Percentiles rank a stretch among this genome's conserved stretches.
phyloP scores from a whole-genome alignment of 2,329 filamentous ascomycete genomes.

The Claviceps paspali region DNA sequence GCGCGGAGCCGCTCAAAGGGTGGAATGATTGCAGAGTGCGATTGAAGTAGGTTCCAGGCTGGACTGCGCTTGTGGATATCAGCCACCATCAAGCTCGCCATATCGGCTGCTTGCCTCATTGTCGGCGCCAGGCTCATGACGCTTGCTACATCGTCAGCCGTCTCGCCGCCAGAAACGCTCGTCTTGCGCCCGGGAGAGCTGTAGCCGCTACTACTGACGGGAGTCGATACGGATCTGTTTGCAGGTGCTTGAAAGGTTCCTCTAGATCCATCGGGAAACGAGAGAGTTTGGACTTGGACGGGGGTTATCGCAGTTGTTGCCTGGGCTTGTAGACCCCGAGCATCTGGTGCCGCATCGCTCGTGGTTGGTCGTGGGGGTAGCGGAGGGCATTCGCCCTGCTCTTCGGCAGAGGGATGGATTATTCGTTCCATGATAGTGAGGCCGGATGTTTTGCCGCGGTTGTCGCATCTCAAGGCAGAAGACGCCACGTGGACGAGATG shows the following conservation, averaged over 20 bases:
- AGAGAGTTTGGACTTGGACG: constrained; percentile 64
- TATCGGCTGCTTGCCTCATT: constrained; percentile 49
- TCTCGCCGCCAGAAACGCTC: constrained; percentile 27
- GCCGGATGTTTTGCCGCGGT: constrained; percentile 5
- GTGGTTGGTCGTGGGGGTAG: constrained; percentile 36
- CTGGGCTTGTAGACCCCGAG: constrained; percentile 36
- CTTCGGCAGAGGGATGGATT: constrained; percentile 10
- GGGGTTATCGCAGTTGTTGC: constrained; percentile 77
- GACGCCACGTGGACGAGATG: not conserved
- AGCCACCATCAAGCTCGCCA: constrained; percentile 68
- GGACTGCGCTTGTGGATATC: constrained; percentile 50
- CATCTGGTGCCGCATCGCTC: constrained; percentile 20
- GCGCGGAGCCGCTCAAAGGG: constrained; percentile 41
- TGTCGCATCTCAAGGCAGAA: constrained; percentile 15
- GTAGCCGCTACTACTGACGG: constrained; percentile 26
- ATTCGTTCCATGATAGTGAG: constrained; percentile 15
- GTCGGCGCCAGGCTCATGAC: constrained; percentile 52
- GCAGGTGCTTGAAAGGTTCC: constrained; percentile 41
- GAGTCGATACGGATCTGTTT: constrained; percentile 20
- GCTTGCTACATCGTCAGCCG: constrained; percentile 45
- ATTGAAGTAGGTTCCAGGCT: constrained; percentile 52
- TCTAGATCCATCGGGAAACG: constrained; percentile 53
- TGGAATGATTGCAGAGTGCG: constrained; percentile 42
- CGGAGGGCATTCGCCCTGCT: constrained; percentile 35
- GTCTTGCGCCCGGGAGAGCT: constrained; percentile 20